Conservation (phyloP, 1,139 yeast genomes). For the Diutina rugosa region DNA sequence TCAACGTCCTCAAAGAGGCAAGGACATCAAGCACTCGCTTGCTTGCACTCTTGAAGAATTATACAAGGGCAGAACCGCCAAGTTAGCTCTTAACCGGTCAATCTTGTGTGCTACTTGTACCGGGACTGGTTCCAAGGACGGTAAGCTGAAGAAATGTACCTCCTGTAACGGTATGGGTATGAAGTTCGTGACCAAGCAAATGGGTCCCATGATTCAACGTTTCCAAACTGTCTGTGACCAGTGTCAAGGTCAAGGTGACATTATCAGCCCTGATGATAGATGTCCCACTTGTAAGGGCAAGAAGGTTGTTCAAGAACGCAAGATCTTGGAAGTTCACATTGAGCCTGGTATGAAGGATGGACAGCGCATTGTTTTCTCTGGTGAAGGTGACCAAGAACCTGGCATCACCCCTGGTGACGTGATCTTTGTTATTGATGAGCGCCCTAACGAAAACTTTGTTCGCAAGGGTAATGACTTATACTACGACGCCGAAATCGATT, state of each 20-base stretch:
- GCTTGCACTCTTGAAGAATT: slow-evolving; percentile 82
- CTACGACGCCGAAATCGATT: slow-evolving; percentile 79
- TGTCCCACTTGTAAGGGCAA: slow-evolving; percentile 85
- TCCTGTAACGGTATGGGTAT: slow-evolving; percentile 86
- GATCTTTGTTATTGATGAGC: slow-evolving; percentile 79
- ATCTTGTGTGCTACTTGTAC: slow-evolving; percentile 79
- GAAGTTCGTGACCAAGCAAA: slow-evolving; percentile 88
- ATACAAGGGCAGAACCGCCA: slow-evolving; percentile 90
- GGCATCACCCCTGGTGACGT: slow-evolving; percentile 95
- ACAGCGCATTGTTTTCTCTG: slow-evolving; percentile 79
- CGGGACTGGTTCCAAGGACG: slow-evolving; percentile 94
- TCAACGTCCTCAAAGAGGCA: slow-evolving; percentile 58
- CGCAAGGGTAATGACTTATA: slow-evolving; percentile 86
- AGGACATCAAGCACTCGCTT: slow-evolving; percentile 84
- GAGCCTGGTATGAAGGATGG: slow-evolving; percentile 98
- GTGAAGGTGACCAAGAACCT: slow-evolving; percentile 98
- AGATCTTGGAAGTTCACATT: slow-evolving; percentile 85
- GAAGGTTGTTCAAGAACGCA: slow-evolving; percentile 79
- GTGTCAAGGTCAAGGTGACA: slow-evolving; percentile 90
- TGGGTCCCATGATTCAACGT: slow-evolving; percentile 99
- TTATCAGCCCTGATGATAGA: slow-evolving; percentile 76
- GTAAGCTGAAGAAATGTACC: slow-evolving; percentile 77
- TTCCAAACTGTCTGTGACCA: slow-evolving; percentile 90
- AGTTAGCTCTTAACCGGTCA: slow-evolving; percentile 88
- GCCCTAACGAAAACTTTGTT: slow-evolving; percentile 65